Conservation (phyloP, 2,329 filamentous ascomycete genomes). For the Aspergillus aculeatus region DNA sequence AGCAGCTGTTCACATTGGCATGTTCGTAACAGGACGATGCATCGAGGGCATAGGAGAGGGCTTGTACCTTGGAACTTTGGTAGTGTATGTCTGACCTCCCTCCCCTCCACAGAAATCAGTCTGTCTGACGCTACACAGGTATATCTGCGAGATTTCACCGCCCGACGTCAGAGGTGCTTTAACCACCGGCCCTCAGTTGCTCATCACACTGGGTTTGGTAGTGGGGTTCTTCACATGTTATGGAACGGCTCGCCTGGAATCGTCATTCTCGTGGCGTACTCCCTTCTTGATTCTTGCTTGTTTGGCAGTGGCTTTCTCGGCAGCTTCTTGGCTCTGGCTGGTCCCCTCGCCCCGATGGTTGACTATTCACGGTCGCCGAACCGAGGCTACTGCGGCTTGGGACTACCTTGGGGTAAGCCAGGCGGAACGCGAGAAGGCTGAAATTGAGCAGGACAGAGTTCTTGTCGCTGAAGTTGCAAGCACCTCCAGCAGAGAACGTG, state of each 20-base stretch:
- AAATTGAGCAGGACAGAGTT: constrained; percentile 32
- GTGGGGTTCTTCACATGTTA: constrained; percentile 62
- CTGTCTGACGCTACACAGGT: constrained; percentile 13
- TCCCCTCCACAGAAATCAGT: background rate
- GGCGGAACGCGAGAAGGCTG: constrained; percentile 50
- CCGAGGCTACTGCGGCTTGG: constrained; percentile 48
- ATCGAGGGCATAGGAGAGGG: constrained; percentile 61
- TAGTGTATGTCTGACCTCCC: constrained; percentile 39
- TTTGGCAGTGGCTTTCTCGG: constrained; percentile 43
- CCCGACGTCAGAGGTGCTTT: constrained; percentile 51
- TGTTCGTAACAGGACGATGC: constrained; percentile 56
- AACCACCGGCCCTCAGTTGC: constrained; percentile 54
- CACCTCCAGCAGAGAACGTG: constrained; percentile 1
- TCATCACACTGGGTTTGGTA: constrained; percentile 52
- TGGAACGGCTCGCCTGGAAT: constrained; percentile 49
- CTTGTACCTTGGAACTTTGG: constrained; percentile 56
- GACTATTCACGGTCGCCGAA: constrained; percentile 46
- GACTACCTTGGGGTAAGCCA: constrained; percentile 46
- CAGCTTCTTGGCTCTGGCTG: constrained; percentile 42
- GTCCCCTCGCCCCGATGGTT: constrained; percentile 62
- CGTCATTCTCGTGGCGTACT: constrained; percentile 55
- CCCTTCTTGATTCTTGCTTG: constrained; percentile 54
- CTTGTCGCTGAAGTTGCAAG: constrained; percentile 2
- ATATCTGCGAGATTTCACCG: constrained; percentile 63
- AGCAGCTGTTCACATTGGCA: constrained; percentile 46